Evolutionary conservation across 805 yeast species (phyloP).

Genomic region (Kluyveromyces dobzhanskii): DNA sequence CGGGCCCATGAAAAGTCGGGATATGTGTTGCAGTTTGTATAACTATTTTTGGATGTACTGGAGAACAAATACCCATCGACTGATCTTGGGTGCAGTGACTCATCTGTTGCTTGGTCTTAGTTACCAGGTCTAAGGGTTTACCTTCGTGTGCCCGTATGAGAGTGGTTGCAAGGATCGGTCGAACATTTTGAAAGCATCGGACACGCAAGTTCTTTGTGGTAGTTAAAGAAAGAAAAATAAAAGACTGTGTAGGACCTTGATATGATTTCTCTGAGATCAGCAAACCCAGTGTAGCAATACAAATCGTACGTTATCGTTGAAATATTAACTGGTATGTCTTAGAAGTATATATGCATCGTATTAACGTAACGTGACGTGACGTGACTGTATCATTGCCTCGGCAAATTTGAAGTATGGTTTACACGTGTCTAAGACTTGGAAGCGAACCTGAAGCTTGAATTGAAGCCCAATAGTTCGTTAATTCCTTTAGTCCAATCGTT

Average conservation of each 20-base stretch:
- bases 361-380: no score
- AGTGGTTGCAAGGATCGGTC: constrained; percentile 44
- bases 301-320: no score
- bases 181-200: no score
- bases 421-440: constrained; percentile 1
- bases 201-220: no score
- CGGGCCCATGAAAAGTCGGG: constrained; percentile 63
- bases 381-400: no score
- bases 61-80: constrained; percentile 42
- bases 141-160: constrained; percentile 77
- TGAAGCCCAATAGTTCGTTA: constrained; percentile 82
- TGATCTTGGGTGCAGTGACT: constrained; percentile 71
- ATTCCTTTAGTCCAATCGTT: constrained; percentile 91
- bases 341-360: no score
- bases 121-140: constrained; percentile 48
- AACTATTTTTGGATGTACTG: constrained; percentile 41
- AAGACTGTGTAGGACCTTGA: no score
- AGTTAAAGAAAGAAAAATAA: no score
- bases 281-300: no score
- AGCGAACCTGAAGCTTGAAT: constrained; percentile 62
- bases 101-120: constrained; percentile 40
- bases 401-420: no score
- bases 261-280: no score
- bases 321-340: no score
- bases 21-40: constrained; percentile 30